Evolutionary conservation across 352 stramenopile species (phyloP).

Genomic region (Globisporangium ultimum): DNA sequence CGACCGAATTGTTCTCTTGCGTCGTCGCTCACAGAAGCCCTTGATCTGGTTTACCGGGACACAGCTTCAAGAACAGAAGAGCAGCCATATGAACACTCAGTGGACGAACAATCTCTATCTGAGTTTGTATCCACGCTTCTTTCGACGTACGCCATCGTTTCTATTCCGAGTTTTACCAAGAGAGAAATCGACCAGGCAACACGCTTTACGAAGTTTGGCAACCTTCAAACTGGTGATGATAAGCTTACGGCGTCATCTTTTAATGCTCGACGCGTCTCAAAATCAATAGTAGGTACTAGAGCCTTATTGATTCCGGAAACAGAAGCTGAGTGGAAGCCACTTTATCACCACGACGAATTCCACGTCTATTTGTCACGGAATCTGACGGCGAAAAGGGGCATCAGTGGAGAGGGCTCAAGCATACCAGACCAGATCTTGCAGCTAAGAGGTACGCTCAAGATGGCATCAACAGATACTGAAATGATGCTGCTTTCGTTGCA

Average conservation of each 20-base stretch:
- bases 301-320: constrained; percentile 14
- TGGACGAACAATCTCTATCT: constrained; percentile 22
- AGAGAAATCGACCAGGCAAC: constrained; percentile 31
- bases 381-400: background rate
- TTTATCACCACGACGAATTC: constrained; percentile 11
- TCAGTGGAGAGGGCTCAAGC: background rate
- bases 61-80: background rate
- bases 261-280: background rate
- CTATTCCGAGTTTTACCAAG: constrained; percentile 29
- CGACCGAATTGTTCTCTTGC: constrained; percentile 7
- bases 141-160: constrained; percentile 23
- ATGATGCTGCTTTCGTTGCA: constrained; percentile 19
- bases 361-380: constrained; percentile 13
- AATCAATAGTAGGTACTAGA: constrained; percentile 10
- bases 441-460: constrained; percentile 19
- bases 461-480: constrained; percentile 18
- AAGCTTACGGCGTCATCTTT: background rate
- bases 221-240: constrained; percentile 9
- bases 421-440: constrained; percentile 12
- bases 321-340: constrained; percentile 7
- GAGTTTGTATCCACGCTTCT: constrained; percentile 28
- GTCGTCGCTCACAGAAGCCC: background rate
- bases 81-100: background rate
- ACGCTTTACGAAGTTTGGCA: constrained; percentile 24
- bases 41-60: background rate